Conservation (phyloP, 306 rosid genomes). For the Cajanus cajan region DNA sequence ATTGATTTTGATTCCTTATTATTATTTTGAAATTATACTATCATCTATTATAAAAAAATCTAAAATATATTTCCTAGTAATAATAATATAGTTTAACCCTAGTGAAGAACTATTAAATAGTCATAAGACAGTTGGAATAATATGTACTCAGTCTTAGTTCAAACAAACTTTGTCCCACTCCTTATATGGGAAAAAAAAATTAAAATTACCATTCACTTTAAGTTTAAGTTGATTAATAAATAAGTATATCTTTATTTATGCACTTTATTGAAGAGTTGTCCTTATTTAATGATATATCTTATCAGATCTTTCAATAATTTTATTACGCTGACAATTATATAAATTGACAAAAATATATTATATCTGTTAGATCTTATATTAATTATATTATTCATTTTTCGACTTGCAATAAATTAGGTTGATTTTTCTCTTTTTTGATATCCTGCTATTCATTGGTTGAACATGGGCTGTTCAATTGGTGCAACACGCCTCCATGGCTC, state of each 20-base stretch:
- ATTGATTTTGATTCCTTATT: background rate
- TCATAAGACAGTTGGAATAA: no score
- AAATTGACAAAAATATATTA: background rate
- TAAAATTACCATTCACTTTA: background rate
- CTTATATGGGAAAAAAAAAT: background rate
- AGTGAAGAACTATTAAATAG: no score
- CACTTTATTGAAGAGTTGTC: background rate
- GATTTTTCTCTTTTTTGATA: background rate
- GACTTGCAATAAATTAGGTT: background rate
- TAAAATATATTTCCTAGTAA: no score
- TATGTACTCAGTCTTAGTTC: no score
- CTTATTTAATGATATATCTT: background rate
- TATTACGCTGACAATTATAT: background rate
- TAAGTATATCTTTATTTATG: background rate
- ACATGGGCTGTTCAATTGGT: constrained; percentile 1
- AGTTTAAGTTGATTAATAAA: background rate
- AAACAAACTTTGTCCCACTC: no score
- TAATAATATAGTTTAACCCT: background rate
- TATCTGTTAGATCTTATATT: background rate
- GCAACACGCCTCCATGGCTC: background rate
- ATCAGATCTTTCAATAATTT: background rate
- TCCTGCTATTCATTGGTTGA: background rate
- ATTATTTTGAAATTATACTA: background rate
- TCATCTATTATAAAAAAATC: background rate
- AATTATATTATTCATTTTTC: background rate